These are phyloP conservation scores for Flammula alnicola DNA, from an alignment of 1,284 basidiomycete species.

Conservation along the genomic window DNA sequence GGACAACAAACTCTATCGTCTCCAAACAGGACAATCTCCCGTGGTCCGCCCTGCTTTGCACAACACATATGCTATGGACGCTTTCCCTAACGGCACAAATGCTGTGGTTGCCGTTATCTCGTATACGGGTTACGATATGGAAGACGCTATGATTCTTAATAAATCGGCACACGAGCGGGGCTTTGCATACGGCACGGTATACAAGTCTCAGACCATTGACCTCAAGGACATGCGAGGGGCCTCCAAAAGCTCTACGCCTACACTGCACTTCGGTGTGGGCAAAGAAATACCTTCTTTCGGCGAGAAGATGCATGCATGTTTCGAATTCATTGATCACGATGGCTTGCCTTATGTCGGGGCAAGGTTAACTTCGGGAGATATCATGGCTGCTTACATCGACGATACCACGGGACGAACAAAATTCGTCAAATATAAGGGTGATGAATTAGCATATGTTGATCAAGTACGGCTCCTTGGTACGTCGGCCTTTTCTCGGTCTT, in stretches of 20 bases:
- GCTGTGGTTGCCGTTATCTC: slow-evolving; percentile 99
- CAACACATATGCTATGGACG: slow-evolving; percentile 98
- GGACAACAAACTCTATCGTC: slow-evolving; percentile 97
- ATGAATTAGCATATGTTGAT: slow-evolving; percentile 91
- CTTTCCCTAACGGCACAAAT: slow-evolving; percentile 98
- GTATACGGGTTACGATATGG: slow-evolving; percentile 99
- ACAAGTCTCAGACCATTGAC: slow-evolving; percentile 95
- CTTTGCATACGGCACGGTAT: slow-evolving; percentile 96
- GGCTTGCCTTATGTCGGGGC: slow-evolving; percentile 86
- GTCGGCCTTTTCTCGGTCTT: slow-evolving; percentile 25
- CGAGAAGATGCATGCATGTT: slow-evolving; percentile 58
- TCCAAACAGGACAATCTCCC: slow-evolving; percentile 95
- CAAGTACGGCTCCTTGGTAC: slow-evolving; percentile 90
- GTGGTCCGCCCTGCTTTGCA: slow-evolving; percentile 93
- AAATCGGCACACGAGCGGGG: slow-evolving; percentile 99
- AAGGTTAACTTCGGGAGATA: slow-evolving; percentile 76
- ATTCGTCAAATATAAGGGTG: slow-evolving; percentile 96
- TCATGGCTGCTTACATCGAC: slow-evolving; percentile 87
- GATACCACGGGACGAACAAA: slow-evolving; percentile 85
- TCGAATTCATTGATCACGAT: slow-evolving; percentile 78
- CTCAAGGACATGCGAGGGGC: slow-evolving; percentile 81
- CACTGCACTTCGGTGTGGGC: slow-evolving; percentile 88
- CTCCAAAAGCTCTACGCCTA: slow-evolving; percentile 55
- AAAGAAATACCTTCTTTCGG: slow-evolving; percentile 69
- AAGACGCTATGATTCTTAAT: slow-evolving; percentile 99